phyloP scores from a whole-genome alignment of 345 rosid genomes.

The Balakata baccata region DNA sequence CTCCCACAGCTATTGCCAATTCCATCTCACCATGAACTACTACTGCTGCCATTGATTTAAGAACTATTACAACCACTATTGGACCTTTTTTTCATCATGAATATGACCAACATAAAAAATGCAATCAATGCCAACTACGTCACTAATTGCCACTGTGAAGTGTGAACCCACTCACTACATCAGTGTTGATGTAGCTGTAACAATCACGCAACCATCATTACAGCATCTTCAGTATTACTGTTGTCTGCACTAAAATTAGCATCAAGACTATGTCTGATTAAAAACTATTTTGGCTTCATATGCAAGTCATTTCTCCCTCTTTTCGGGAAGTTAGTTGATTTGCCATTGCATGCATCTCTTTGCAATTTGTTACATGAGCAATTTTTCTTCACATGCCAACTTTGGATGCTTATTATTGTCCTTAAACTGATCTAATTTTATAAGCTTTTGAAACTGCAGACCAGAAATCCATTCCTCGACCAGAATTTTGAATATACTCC shows the following conservation, averaged over 20 bases:
- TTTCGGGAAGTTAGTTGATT: not conserved
- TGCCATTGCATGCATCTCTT: not conserved
- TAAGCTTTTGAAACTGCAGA: conserved; percentile 28
- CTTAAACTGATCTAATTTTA: not conserved
- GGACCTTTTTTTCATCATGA: not conserved
- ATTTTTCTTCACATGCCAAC: not conserved
- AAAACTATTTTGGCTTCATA: not conserved
- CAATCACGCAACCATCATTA: no score
- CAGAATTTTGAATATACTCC: conserved; percentile 20
- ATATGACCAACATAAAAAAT: not conserved
- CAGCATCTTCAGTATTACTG: no score
- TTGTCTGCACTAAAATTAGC: no score
- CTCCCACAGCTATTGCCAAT: not conserved
- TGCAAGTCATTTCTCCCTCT: not conserved
- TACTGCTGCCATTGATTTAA: not conserved
- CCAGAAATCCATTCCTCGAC: conserved; percentile 47
- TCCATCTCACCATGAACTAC: not conserved
- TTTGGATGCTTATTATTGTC: not conserved
- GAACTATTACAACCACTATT: not conserved
- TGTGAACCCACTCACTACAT: not conserved
- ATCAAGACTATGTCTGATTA: no score
- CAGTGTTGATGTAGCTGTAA: no score
- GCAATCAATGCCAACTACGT: not conserved
- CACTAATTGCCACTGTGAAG: not conserved
- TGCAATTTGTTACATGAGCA: not conserved